A percentile compares a stretch with the other conserved stretches of the same genome.
Evolutionary conservation across 2,329 filamentous ascomycete species (phyloP).

Genomic region (Diaporthe sp.): DNA sequence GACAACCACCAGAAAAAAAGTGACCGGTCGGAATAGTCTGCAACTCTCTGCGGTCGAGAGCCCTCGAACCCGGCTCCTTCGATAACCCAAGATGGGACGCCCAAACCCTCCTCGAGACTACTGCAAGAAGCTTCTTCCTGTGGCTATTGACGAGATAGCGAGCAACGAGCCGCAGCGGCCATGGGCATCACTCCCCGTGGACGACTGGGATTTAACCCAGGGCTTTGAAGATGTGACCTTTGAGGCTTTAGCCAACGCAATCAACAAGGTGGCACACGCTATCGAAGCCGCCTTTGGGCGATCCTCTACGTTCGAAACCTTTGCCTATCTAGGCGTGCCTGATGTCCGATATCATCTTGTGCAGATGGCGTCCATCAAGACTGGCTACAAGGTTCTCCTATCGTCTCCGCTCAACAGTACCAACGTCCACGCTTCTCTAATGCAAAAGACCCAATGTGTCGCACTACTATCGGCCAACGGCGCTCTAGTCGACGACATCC

Average conservation of each 20-base stretch:
- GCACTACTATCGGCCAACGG: constrained; percentile 39
- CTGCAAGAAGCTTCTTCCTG: constrained; percentile 39
- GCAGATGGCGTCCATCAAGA: constrained; percentile 42
- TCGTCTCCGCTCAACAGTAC: constrained; percentile 42
- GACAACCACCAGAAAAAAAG: background rate
- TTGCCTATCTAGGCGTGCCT: constrained; percentile 41
- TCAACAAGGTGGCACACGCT: constrained; percentile 42
- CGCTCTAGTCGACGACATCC: constrained; percentile 38
- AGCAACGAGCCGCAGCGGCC: constrained; percentile 37
- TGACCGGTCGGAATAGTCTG: background rate
- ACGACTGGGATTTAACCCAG: constrained; percentile 41
- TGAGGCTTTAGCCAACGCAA: constrained; percentile 39
- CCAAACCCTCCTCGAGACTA: constrained; percentile 21
- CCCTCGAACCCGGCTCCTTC: background rate
- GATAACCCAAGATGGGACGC: constrained; percentile 9
- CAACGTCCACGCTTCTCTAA: constrained; percentile 39
- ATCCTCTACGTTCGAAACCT: constrained; percentile 39
- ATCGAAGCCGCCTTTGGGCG: constrained; percentile 39
- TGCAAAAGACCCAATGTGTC: constrained; percentile 39
- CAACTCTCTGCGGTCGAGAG: background rate
- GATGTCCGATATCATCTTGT: constrained; percentile 43
- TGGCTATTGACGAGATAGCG: constrained; percentile 40
- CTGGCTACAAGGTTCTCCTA: constrained; percentile 41
- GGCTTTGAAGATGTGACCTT: constrained; percentile 43
- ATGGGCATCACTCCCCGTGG: constrained; percentile 41